Percentiles rank a stretch among this genome's conserved stretches.
Conservation (phyloP, 2,329 filamentous ascomycete genomes). For the Trichothecium roseum region DNA sequence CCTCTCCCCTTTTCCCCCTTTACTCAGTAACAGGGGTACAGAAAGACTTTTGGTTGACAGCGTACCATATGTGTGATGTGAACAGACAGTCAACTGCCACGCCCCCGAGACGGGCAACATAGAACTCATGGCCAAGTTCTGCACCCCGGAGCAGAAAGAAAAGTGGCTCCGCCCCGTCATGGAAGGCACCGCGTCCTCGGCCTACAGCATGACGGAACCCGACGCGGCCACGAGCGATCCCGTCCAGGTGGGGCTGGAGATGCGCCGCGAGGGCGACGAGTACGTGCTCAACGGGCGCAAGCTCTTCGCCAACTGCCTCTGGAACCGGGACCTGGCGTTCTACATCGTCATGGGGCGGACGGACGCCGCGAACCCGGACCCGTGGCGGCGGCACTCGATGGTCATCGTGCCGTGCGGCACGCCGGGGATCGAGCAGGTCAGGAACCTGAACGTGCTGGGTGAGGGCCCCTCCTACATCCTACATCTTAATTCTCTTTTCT, state of each 20-base stretch:
- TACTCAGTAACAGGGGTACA: too few relatives aligned
- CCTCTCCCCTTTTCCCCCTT: too few relatives aligned
- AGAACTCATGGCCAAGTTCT: slow-evolving; percentile 81
- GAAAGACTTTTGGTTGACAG: too few relatives aligned
- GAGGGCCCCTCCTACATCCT: too few relatives aligned
- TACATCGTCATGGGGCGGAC: slow-evolving; percentile 91
- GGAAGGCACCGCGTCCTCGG: slow-evolving; percentile 70
- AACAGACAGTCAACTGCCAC: slow-evolving; percentile 73
- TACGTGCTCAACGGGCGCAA: slow-evolving; percentile 86
- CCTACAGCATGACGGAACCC: slow-evolving; percentile 83
- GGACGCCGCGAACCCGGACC: slow-evolving; percentile 58
- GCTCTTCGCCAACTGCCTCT: slow-evolving; percentile 92
- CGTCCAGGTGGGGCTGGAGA: slow-evolving; percentile 73
- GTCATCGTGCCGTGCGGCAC: slow-evolving; percentile 69
- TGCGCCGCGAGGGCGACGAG: slow-evolving; percentile 66
- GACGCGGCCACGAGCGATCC: slow-evolving; percentile 76
- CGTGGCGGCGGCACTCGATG: slow-evolving; percentile 81
- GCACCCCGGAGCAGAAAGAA: slow-evolving; percentile 67
- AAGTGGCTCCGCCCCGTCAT: slow-evolving; percentile 69
- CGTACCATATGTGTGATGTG: too few relatives aligned
- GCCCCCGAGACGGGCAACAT: slow-evolving; percentile 86
- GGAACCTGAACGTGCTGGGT: slow-evolving; percentile 76
- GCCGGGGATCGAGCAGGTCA: slow-evolving; percentile 72
- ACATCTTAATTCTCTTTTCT: too few relatives aligned
- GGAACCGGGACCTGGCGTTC: slow-evolving; percentile 71